phyloP scores from a whole-genome alignment of 2,329 filamentous ascomycete species.

The Sporothrix schenckii region DNA sequence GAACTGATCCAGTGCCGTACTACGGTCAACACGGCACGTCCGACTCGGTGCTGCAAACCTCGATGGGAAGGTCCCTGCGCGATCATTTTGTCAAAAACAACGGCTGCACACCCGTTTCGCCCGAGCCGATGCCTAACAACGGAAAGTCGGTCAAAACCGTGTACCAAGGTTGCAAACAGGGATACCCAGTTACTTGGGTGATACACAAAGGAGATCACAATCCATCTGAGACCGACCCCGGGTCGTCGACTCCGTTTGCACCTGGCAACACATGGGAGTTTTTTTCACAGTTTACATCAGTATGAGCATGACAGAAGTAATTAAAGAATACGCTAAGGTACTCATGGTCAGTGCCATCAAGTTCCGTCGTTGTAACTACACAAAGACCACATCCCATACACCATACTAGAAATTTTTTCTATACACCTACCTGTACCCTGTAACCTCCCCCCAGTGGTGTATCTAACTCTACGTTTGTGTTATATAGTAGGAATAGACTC shows the following conservation, averaged over 20 bases:
- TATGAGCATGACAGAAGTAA: too few species aligned
- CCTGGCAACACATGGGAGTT: constrained; percentile 1
- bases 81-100: background rate
- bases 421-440: too few species aligned
- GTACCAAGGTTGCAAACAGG: background rate
- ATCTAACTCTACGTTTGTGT: too few species aligned
- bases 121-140: background rate
- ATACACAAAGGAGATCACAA: background rate
- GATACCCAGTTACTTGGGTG: background rate
- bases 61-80: background rate
- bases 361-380: too few species aligned
- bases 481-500: too few species aligned
- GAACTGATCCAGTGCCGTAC: background rate
- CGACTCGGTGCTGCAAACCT: background rate
- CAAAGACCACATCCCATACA: too few species aligned
- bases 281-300: background rate
- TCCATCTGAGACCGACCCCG: background rate
- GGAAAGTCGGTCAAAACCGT: background rate
- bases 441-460: too few species aligned
- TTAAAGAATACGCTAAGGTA: too few species aligned
- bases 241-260: background rate
- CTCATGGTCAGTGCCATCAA: too few species aligned
- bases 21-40: background rate
- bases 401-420: too few species aligned
- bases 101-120: background rate